Conservation (phyloP, 768 basidiomycete species). For the Boletus rufocinnamomeus region DNA sequence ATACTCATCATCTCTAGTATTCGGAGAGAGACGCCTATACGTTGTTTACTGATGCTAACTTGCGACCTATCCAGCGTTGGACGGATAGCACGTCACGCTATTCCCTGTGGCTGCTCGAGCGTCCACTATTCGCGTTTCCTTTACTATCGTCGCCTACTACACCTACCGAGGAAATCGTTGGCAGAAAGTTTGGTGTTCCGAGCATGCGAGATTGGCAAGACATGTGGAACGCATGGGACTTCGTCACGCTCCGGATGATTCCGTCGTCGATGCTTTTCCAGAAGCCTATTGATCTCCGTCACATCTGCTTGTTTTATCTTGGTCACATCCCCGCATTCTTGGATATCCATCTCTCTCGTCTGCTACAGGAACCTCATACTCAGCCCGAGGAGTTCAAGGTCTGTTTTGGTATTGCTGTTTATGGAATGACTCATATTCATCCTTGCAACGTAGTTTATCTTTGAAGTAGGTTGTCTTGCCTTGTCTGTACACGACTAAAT, state of each 20-base stretch:
- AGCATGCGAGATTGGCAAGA: constrained; percentile 75
- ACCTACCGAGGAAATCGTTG: constrained; percentile 21
- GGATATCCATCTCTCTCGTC: constrained; percentile 82
- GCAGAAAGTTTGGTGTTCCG: constrained; percentile 62
- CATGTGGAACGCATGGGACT: constrained; percentile 91
- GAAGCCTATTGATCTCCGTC: constrained; percentile 91
- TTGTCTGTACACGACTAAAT: constrained; percentile 2
- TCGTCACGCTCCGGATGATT: constrained; percentile 82
- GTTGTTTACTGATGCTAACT: constrained; percentile 71
- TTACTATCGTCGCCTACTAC: constrained; percentile 46
- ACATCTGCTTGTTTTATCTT: constrained; percentile 95
- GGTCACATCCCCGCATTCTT: constrained; percentile 94
- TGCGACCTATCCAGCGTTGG: constrained; percentile 90
- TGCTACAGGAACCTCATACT: constrained; percentile 76
- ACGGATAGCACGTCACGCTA: constrained; percentile 69
- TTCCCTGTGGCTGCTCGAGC: constrained; percentile 89
- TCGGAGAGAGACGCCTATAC: constrained; percentile 67
- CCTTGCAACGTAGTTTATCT: constrained; percentile 54
- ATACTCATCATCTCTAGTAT: constrained; percentile 52
- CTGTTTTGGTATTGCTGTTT: constrained; percentile 14
- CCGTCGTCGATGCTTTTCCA: constrained; percentile 80
- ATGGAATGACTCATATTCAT: constrained; percentile 6
- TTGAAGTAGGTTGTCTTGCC: constrained; percentile 54
- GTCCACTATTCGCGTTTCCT: constrained; percentile 79
- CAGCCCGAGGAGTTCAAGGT: constrained; percentile 84